phyloP scores from a whole-genome alignment of 1,284 basidiomycete genomes.

The Xerocomus minutiporus region DNA sequence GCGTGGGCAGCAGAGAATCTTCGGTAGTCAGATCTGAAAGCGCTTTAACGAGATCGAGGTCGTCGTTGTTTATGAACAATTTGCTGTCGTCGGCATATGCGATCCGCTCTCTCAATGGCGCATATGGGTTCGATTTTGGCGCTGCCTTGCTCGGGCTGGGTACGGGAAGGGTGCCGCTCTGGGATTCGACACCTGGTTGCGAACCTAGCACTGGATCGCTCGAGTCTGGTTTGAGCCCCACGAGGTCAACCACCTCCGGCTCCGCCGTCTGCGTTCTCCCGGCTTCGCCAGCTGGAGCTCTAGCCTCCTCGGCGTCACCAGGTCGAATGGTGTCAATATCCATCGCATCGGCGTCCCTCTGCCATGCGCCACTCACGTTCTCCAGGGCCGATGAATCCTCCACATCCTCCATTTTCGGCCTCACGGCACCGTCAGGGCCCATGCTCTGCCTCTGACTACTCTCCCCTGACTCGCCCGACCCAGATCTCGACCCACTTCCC shows the following conservation, averaged over 20 bases:
- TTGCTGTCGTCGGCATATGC: conserved; percentile 54
- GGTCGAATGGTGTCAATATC: conserved; percentile 31
- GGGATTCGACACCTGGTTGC: conserved; percentile 37
- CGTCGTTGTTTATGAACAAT: conserved; percentile 57
- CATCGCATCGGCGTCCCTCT: conserved; percentile 30
- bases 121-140: conserved; percentile 43
- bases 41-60: conserved; percentile 37
- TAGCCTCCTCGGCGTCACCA: conserved; percentile 30
- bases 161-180: conserved; percentile 26
- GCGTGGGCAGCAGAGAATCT: conserved; percentile 7
- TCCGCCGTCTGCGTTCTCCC: conserved; percentile 17
- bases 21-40: conserved; percentile 40
- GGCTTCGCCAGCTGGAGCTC: conserved; percentile 33
- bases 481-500: conserved; percentile 28
- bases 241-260: conserved; percentile 22
- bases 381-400: conserved; percentile 52
- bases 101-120: conserved; percentile 54
- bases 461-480: conserved; percentile 30
- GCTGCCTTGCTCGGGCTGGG: conserved; percentile 34
- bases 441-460: conserved; percentile 31
- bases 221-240: conserved; percentile 39
- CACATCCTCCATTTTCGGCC: conserved; percentile 60
- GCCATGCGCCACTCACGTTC: conserved; percentile 26
- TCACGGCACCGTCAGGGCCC: conserved; percentile 32
- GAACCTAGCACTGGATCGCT: conserved; percentile 49